A percentile compares a stretch with the other conserved stretches of the same genome.
Evolutionary conservation across 2,329 filamentous ascomycete genomes (phyloP).

Genomic region (Penicillium hordei): DNA sequence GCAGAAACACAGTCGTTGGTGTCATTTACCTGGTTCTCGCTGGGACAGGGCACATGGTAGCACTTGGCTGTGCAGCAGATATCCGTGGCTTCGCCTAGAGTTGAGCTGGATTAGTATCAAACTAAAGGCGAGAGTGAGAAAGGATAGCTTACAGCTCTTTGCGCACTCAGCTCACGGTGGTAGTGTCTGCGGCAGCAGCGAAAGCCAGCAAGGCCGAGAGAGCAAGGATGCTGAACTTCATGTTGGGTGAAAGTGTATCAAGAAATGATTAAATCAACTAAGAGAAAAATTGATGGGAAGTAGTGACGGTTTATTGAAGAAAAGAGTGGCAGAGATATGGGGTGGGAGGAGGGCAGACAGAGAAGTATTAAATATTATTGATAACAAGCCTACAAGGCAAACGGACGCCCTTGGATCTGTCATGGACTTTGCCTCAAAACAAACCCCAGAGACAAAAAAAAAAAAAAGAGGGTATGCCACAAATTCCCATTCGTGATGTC

Average conservation of each 20-base stretch:
- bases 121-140: background rate
- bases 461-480: conserved; percentile 6
- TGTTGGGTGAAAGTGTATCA: conserved; percentile 19
- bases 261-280: conserved; percentile 10
- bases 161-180: conserved; percentile 34
- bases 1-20: conserved; percentile 54
- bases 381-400: background rate
- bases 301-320: conserved; percentile 1
- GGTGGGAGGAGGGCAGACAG: too few species aligned
- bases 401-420: background rate
- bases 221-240: conserved; percentile 47
- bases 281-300: conserved; percentile 1
- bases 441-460: conserved; percentile 4
- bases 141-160: conserved; percentile 35
- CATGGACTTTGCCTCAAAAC: conserved; percentile 2
- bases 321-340: background rate
- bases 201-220: conserved; percentile 48
- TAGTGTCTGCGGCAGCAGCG: conserved; percentile 39
- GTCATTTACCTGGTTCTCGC: conserved; percentile 49
- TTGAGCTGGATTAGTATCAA: background rate
- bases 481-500: conserved; percentile 18
- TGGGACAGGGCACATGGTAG: conserved; percentile 53
- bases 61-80: conserved; percentile 55
- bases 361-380: conserved; percentile 8
- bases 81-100: conserved; percentile 44